These are phyloP conservation scores for Ilyonectria mors-panacis DNA, from an alignment of 2,329 filamentous ascomycete genomes.

Conservation along the genomic window DNA sequence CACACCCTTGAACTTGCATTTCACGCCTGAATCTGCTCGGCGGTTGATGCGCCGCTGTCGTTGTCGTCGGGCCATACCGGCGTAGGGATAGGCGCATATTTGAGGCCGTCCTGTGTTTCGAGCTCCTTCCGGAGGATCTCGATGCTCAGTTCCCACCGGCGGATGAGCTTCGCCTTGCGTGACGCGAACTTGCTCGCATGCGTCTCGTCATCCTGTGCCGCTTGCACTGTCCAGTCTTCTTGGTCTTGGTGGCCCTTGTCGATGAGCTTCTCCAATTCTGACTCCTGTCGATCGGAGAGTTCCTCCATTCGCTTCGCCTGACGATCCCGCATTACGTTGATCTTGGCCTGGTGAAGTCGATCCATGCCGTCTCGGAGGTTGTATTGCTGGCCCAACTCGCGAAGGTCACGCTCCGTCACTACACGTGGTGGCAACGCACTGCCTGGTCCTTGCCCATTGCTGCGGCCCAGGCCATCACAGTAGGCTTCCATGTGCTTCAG, in stretches of 20 bases:
- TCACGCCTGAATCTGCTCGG: not conserved
- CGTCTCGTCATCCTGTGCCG: conserved; percentile 65
- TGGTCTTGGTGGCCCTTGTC: conserved; percentile 64
- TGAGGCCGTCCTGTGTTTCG: conserved; percentile 59
- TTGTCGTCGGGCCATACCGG: conserved; percentile 52
- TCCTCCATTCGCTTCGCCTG: conserved; percentile 75
- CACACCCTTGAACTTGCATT: not conserved
- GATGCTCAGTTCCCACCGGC: conserved; percentile 67
- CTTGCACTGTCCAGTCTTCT: conserved; percentile 62
- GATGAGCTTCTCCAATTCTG: conserved; percentile 63
- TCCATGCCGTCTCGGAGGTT: conserved; percentile 72
- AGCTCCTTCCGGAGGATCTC: conserved; percentile 69
- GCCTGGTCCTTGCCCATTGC: conserved; percentile 49
- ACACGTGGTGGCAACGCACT: conserved; percentile 61
- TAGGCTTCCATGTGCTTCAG: conserved; percentile 79
- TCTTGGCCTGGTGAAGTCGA: conserved; percentile 71
- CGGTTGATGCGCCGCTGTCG: not conserved
- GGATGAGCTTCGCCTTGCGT: conserved; percentile 61
- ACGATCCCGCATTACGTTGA: conserved; percentile 76
- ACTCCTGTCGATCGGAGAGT: conserved; percentile 68
- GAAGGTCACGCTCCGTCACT: conserved; percentile 72
- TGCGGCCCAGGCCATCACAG: conserved; percentile 68
- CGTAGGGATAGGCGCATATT: conserved; percentile 57
- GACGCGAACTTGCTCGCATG: conserved; percentile 61
- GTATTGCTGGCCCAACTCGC: conserved; percentile 73